phyloP scores from a whole-genome alignment of 495 filamentous ascomycete genomes.

The Penicillium herquei region DNA sequence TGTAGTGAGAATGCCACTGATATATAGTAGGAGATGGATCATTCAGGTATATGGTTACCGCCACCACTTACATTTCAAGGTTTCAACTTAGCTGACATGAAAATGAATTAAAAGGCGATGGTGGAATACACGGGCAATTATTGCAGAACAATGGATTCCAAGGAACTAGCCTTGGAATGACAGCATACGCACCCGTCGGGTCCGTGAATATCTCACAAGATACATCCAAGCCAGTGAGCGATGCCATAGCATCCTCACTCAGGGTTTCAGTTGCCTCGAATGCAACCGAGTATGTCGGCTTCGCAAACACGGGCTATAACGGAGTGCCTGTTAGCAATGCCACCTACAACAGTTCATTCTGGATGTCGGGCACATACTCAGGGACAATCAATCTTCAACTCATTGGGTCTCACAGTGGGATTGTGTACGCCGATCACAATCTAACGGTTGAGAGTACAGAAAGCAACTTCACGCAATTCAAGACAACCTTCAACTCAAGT shows the following conservation, averaged over 20 bases:
- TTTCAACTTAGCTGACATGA: not conserved
- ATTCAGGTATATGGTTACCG: not conserved
- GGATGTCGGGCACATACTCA: constrained; percentile 46
- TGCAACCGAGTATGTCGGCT: constrained; percentile 46
- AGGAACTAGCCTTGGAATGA: constrained; percentile 46
- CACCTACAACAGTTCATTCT: constrained; percentile 56
- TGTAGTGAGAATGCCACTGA: not conserved
- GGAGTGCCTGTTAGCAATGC: constrained; percentile 54
- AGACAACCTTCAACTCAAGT: constrained; percentile 39
- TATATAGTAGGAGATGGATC: not conserved
- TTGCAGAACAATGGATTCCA: constrained; percentile 75
- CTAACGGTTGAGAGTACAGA: constrained; percentile 29
- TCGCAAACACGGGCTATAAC: constrained; percentile 60
- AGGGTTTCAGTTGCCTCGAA: constrained; percentile 44
- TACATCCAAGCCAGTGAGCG: constrained; percentile 47
- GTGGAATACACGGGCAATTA: constrained; percentile 73
- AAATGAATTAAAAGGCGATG: constrained; percentile 44
- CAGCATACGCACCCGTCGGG: constrained; percentile 55
- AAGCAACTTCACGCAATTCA: constrained; percentile 28
- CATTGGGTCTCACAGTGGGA: constrained; percentile 28
- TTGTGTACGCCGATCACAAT: constrained; percentile 36
- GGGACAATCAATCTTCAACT: constrained; percentile 32
- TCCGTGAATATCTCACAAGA: constrained; percentile 50
- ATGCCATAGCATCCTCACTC: constrained; percentile 57
- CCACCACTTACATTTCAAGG: not conserved